A percentile compares a stretch with the other conserved stretches of the same genome.
Evolutionary conservation across 768 basidiomycete species (phyloP).

Genomic region (Lepiota brunneoincarnata): DNA sequence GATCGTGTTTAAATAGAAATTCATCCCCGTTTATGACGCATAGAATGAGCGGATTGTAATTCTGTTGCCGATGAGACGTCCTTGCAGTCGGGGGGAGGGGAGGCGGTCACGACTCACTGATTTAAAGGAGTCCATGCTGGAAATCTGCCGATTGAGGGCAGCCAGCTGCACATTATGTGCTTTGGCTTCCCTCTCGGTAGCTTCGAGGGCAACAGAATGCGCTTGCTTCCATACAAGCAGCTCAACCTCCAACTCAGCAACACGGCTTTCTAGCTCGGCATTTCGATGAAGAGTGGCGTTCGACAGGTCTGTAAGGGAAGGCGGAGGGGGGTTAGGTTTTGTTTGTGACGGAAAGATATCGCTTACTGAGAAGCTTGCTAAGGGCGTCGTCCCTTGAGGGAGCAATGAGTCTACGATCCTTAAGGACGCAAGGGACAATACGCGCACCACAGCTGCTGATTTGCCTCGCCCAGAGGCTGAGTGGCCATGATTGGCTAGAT

Average conservation of each 20-base stretch:
- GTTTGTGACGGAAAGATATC: background rate
- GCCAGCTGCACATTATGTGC: slow-evolving; percentile 68
- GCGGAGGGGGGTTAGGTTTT: background rate
- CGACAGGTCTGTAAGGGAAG: slow-evolving; percentile 52
- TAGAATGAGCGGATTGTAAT: slow-evolving; percentile 65
- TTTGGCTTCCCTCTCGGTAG: slow-evolving; percentile 59
- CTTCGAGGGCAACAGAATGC: slow-evolving; percentile 59
- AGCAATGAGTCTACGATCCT: slow-evolving; percentile 5
- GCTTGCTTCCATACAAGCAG: slow-evolving; percentile 70
- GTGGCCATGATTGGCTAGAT: slow-evolving; percentile 48
- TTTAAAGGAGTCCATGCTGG: slow-evolving; percentile 52
- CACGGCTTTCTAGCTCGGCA: slow-evolving; percentile 57
- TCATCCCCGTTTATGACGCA: slow-evolving; percentile 76
- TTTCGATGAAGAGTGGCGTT: slow-evolving; percentile 62
- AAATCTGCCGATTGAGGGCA: slow-evolving; percentile 63
- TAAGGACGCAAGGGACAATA: slow-evolving; percentile 4
- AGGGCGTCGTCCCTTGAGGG: slow-evolving; percentile 63
- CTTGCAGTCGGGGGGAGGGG: background rate
- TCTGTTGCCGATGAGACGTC: slow-evolving; percentile 30
- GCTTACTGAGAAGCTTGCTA: slow-evolving; percentile 54
- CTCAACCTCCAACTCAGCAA: slow-evolving; percentile 69
- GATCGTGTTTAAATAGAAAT: slow-evolving; percentile 58
- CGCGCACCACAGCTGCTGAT: slow-evolving; percentile 64
- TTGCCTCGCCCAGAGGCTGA: slow-evolving; percentile 55
- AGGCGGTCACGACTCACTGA: slow-evolving; percentile 27